These are phyloP conservation scores for Euphrasia arctica DNA, from an alignment of 305 asterid species.

Conservation along the genomic window DNA sequence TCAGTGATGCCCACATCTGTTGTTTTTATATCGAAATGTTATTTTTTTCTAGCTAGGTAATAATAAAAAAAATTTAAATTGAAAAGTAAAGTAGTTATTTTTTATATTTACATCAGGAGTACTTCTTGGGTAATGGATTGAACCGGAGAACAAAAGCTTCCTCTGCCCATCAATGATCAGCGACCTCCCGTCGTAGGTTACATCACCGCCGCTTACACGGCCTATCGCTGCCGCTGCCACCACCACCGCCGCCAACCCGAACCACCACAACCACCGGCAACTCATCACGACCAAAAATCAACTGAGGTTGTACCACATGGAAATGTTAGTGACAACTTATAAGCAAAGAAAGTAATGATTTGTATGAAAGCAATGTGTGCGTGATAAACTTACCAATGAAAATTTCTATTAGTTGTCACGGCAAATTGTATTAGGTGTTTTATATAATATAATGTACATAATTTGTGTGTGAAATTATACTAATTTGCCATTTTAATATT, in stretches of 20 bases:
- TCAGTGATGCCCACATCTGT: constrained; percentile 89
- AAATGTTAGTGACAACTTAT: constrained; percentile 25
- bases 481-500: not conserved
- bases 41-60: no score
- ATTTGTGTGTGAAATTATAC: not conserved
- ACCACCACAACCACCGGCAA: constrained; percentile 32
- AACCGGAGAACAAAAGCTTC: constrained; percentile 75
- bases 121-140: constrained; percentile 93
- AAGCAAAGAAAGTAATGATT: constrained; percentile 30
- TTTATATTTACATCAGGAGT: constrained; percentile 66
- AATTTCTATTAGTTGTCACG: no score
- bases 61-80: no score
- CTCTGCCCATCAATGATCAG: constrained; percentile 60
- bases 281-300: not conserved
- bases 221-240: constrained; percentile 27
- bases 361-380: constrained; percentile 28
- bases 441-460: no score
- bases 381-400: constrained; percentile 32
- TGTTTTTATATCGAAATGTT: no score
- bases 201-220: constrained; percentile 35
- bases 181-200: constrained; percentile 72
- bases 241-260: constrained; percentile 21
- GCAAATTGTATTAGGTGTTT: no score
- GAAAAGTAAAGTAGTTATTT: no score
- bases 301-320: not conserved